Conservation (phyloP, 2,329 filamentous ascomycete genomes). For the Cladosporium sp. region DNA sequence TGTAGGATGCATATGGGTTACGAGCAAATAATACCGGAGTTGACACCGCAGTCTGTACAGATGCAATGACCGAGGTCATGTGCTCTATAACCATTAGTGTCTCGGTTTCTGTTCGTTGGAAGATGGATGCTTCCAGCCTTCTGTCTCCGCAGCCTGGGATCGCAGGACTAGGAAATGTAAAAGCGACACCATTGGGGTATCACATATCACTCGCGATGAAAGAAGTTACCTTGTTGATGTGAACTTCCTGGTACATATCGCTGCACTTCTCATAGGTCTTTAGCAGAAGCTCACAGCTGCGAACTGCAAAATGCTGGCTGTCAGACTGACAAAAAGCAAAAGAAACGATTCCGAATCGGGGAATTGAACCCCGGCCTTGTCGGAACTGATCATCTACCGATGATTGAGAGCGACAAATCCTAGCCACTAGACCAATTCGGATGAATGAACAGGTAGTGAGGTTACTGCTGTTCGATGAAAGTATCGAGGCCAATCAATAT, state of each 20-base stretch:
- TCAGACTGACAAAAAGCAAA: not conserved
- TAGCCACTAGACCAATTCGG: constrained; percentile 14
- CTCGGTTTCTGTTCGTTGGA: not conserved
- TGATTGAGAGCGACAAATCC: constrained; percentile 13
- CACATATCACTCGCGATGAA: not conserved
- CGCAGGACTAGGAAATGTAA: not conserved
- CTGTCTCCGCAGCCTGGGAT: not conserved
- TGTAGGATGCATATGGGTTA: not conserved
- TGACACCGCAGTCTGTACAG: not conserved
- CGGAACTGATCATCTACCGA: constrained; percentile 4
- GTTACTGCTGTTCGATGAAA: not conserved
- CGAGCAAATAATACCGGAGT: not conserved
- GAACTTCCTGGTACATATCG: not conserved
- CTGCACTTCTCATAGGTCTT: not conserved
- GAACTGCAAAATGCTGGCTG: not conserved
- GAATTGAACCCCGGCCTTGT: constrained; percentile 14
- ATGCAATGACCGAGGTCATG: not conserved
- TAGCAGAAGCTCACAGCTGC: not conserved
- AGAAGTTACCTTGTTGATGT: not conserved
- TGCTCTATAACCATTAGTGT: not conserved
- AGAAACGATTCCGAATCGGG: constrained; percentile 4
- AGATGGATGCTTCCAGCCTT: not conserved
- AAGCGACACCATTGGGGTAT: not conserved
- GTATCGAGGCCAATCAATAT: not conserved
- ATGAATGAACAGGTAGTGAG: not conserved